Evolutionary conservation across 1,139 yeast genomes (phyloP).

Genomic region (Lizanozyma gosingica): DNA sequence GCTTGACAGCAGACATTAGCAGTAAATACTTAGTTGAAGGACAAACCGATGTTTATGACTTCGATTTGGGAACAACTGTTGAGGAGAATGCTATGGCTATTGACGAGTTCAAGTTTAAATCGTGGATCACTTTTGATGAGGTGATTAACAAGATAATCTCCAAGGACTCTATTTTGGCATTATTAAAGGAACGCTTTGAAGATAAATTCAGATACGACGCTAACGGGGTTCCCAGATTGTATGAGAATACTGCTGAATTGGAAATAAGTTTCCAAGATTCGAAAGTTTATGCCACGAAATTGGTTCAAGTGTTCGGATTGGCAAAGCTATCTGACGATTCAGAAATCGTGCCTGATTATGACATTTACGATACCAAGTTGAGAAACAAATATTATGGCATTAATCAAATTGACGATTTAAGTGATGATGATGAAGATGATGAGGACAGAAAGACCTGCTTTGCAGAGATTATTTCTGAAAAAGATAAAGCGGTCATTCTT

Average conservation of each 20-base stretch:
- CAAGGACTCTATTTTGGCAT: constrained; percentile 47
- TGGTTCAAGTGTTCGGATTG: constrained; percentile 51
- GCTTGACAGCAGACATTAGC: constrained; percentile 19
- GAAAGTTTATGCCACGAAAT: constrained; percentile 43
- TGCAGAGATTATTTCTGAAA: constrained; percentile 48
- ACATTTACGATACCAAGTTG: constrained; percentile 23
- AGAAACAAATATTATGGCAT: constrained; percentile 16
- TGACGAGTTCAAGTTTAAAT: constrained; percentile 36
- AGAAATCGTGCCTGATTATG: constrained; percentile 50
- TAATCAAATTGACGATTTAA: constrained; percentile 9
- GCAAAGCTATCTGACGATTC: constrained; percentile 48
- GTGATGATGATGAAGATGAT: constrained; percentile 20
- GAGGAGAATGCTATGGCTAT: constrained; percentile 34
- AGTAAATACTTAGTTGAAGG: constrained; percentile 10
- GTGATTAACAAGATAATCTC: constrained; percentile 51
- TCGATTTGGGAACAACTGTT: constrained; percentile 49
- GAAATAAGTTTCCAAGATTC: constrained; percentile 57
- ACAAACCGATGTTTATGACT: constrained; percentile 35
- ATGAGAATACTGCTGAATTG: constrained; percentile 68
- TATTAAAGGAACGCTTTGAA: constrained; percentile 68
- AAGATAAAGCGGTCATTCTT: constrained; percentile 49
- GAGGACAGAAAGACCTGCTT: constrained; percentile 30
- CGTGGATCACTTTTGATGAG: constrained; percentile 61
- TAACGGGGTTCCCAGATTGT: constrained; percentile 73
- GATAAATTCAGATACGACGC: constrained; percentile 75